These are phyloP conservation scores for Jackrogersella minutella DNA, from an alignment of 495 filamentous ascomycete species.

Conservation along the genomic window DNA sequence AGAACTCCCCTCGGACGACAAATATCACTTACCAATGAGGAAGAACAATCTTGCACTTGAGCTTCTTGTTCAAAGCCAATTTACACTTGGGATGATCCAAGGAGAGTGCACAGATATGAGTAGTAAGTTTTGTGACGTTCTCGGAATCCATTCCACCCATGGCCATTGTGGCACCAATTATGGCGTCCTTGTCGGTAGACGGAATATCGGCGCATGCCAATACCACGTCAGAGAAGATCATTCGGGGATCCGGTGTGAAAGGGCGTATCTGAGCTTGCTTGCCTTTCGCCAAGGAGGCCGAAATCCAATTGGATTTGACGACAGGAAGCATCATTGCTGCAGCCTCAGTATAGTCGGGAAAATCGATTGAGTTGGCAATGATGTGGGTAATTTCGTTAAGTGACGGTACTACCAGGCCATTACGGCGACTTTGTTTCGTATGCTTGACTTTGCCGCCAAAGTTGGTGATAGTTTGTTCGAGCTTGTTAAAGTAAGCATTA, in stretches of 20 bases:
- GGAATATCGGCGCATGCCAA: constrained; percentile 83
- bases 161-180: constrained; percentile 86
- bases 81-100: constrained; percentile 76
- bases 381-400: constrained; percentile 77
- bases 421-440: constrained; percentile 44
- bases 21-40: constrained; percentile 80
- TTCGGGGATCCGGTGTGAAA: constrained; percentile 86
- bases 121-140: constrained; percentile 73
- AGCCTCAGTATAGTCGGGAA: constrained; percentile 78
- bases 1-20: not conserved
- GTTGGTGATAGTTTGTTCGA: constrained; percentile 55
- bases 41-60: constrained; percentile 83
- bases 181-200: constrained; percentile 87
- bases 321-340: constrained; percentile 80
- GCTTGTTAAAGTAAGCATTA: constrained; percentile 56
- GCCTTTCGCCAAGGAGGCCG: constrained; percentile 67
- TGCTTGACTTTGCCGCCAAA: constrained; percentile 64
- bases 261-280: constrained; percentile 80
- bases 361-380: constrained; percentile 84
- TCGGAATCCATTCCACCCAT: constrained; percentile 84
- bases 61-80: constrained; percentile 65
- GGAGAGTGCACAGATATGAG: constrained; percentile 87
- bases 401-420: constrained; percentile 51
- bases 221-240: constrained; percentile 86
- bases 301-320: constrained; percentile 84